phyloP scores from a whole-genome alignment of 192 early-diverging fungal species.

The Tieghemiomyces parasiticus region DNA sequence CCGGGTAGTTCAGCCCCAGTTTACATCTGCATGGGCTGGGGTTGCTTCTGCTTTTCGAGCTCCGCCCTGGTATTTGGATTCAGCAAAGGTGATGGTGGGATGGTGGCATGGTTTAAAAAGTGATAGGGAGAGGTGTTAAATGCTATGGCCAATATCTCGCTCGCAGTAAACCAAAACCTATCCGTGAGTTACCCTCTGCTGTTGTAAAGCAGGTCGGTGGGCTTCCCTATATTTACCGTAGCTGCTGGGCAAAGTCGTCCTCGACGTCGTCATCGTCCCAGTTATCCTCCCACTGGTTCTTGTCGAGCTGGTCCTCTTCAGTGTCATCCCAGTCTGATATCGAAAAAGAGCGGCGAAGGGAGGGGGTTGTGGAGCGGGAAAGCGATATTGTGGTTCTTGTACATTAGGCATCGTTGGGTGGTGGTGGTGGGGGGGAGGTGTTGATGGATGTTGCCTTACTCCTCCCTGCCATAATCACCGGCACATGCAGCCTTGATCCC shows the following conservation, averaged over 20 bases:
- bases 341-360: no score
- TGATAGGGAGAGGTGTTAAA: neutral
- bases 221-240: slow-evolving; percentile 20
- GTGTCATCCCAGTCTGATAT: slow-evolving; percentile 63
- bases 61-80: neutral
- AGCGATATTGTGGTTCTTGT: no score
- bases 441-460: no score
- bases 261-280: slow-evolving; percentile 87
- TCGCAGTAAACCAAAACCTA: neutral
- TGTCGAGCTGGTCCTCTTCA: slow-evolving; percentile 58
- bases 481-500: no score
- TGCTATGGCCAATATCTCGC: neutral
- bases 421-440: no score
- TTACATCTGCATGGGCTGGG: slow-evolving; percentile 10
- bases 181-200: neutral
- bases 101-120: neutral
- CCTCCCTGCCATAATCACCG: no score
- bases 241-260: slow-evolving; percentile 85
- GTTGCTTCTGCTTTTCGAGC: slow-evolving; percentile 3
- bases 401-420: no score
- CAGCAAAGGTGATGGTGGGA: neutral
- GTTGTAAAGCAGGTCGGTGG: neutral
- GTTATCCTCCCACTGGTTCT: slow-evolving; percentile 58
- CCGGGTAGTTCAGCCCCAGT: no score
- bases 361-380: no score